Percentiles rank a stretch among this genome's conserved stretches.
phyloP scores from a whole-genome alignment of 2,329 filamentous ascomycete species.

The Phialophora macrospora region DNA sequence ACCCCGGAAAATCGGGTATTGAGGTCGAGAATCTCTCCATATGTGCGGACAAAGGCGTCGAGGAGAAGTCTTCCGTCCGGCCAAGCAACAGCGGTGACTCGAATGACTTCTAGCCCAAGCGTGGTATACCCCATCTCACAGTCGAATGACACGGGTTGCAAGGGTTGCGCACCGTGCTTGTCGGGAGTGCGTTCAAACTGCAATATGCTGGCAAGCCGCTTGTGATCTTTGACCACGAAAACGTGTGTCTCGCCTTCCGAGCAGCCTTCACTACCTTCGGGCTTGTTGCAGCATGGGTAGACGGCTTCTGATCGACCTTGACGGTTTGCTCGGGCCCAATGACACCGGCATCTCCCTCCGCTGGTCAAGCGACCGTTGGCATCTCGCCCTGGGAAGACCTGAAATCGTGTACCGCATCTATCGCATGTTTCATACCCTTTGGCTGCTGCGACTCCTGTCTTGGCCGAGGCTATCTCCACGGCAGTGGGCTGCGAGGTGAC shows the following conservation, averaged over 20 bases:
- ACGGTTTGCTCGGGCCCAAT: slow-evolving; percentile 73
- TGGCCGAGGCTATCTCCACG: slow-evolving; percentile 69
- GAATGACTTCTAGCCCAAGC: slow-evolving; percentile 83
- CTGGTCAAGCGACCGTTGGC: slow-evolving; percentile 75
- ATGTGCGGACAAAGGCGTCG: slow-evolving; percentile 81
- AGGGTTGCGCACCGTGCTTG: slow-evolving; percentile 50
- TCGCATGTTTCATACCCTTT: slow-evolving; percentile 87
- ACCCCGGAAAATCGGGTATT: slow-evolving; percentile 94
- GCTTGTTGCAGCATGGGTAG: slow-evolving; percentile 79
- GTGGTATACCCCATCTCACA: slow-evolving; percentile 98
- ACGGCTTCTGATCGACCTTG: slow-evolving; percentile 63
- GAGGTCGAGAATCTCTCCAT: slow-evolving; percentile 83
- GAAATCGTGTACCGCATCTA: slow-evolving; percentile 82
- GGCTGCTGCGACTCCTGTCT: slow-evolving; percentile 66
- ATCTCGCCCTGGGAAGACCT: slow-evolving; percentile 86
- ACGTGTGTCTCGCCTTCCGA: slow-evolving; percentile 74
- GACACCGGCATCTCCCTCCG: slow-evolving; percentile 78
- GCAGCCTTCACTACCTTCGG: slow-evolving; percentile 75
- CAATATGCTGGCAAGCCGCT: slow-evolving; percentile 75
- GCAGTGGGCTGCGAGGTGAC: slow-evolving; percentile 69
- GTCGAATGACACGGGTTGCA: slow-evolving; percentile 72
- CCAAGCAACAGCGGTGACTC: slow-evolving; percentile 88
- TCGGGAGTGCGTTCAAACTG: slow-evolving; percentile 80
- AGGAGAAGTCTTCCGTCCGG: slow-evolving; percentile 74
- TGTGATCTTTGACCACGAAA: slow-evolving; percentile 79